Percentiles rank a stretch among this genome's conserved stretches.
Evolutionary conservation across 768 basidiomycete species (phyloP).

Genomic region (Tylopilus felleus): DNA sequence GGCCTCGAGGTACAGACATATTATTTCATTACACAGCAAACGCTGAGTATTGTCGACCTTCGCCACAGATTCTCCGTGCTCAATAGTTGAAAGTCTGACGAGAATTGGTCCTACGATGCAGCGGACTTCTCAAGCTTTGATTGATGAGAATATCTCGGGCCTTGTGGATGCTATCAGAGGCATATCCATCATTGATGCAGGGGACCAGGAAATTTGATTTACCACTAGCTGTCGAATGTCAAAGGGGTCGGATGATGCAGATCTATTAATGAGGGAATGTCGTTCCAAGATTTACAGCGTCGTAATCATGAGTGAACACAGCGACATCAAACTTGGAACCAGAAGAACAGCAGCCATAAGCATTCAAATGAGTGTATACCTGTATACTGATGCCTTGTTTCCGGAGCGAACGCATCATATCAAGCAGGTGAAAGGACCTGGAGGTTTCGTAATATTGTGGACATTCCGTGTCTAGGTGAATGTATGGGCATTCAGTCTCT

Average conservation of each 20-base stretch:
- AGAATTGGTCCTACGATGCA: not conserved
- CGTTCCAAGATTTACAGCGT: too few species aligned
- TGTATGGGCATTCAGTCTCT: too few species aligned
- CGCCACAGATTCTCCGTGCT: conserved; percentile 16
- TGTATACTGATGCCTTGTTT: too few species aligned
- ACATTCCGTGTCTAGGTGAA: too few species aligned
- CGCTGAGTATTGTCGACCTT: not conserved
- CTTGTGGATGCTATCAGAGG: conserved; percentile 12
- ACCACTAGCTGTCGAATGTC: not conserved
- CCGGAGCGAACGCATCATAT: too few species aligned
- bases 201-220: not conserved
- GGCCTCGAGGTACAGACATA: conserved; percentile 40
- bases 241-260: not conserved
- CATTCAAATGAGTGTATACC: too few species aligned
- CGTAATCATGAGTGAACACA: not conserved
- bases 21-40: not conserved
- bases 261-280: not conserved
- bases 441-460: too few species aligned
- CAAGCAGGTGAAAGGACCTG: too few species aligned
- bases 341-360: too few species aligned
- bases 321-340: too few species aligned
- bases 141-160: conserved; percentile 5
- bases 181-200: conserved; percentile 9
- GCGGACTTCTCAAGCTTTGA: not conserved
- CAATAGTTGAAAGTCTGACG: not conserved